Base-by-base conservation (phyloP, 2,329 filamentous ascomycete species). In the Sporothrix brasiliensis region DNA sequence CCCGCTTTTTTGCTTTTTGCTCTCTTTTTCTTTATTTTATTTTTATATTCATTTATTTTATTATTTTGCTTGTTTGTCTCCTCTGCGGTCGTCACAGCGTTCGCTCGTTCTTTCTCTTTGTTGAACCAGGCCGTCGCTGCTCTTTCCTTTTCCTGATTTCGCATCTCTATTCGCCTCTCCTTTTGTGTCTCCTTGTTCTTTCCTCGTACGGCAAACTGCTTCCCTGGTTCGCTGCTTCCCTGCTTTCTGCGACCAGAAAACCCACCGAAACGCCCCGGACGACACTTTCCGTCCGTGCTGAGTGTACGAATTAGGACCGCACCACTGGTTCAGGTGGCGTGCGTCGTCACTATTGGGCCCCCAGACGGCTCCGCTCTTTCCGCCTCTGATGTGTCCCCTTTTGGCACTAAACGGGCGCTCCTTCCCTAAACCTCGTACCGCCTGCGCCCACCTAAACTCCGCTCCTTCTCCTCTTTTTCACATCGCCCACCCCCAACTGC, bases 351-450 rank as follows among this genome's bases (percentile, higher is more conserved):
- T 65, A 41, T 39, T 67, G 63, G 30, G 27, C 27, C 44, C 44
- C 63, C 63, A 14, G 50, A 24, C 27, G 65, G 50, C 65, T 67
- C 65, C 65, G 65, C 65, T 67, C 65, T 54, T 54, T 67, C 65
- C 65, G 65, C 21, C 39, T 61, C 50, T 47, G 21, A 30, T 53
- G 16, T 4, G 34, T 67, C 34, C 49, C n/a, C 11, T 44, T 44
- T 67, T 44, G 49, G 50, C 30, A 44, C 49, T 67, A 67, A 54
- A 16, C n/a, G 27, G 13, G 30, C 65, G 65, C 50, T 54, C 65
- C 65, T 67, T 67, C 65, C 49, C 65, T 67, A 39, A 21, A 54
- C 49, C 61, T 53, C 30, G 65, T 67, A 44, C n/a, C 39, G 7
- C 39, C n/a, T 24, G 21, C 4, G 24, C 58, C 39, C n/a, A 44